phyloP scores from a whole-genome alignment of 2,329 filamentous ascomycete species.

The Exophiala phaeomuriformis region DNA sequence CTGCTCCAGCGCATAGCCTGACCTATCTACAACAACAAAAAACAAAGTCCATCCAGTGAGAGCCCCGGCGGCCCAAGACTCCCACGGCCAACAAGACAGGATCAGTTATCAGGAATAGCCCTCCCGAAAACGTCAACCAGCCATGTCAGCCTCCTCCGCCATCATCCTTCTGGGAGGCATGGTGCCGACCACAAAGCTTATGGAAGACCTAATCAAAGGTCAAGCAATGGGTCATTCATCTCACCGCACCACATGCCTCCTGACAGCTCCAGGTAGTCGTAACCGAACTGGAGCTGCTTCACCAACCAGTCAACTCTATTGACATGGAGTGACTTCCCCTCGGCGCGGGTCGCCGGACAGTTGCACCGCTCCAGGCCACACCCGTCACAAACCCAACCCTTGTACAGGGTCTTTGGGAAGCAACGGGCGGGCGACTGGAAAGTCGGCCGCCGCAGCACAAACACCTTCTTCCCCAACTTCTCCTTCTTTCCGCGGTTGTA shows the following conservation, averaged over 20 bases:
- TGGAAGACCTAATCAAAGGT: not conserved
- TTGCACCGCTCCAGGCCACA: not conserved
- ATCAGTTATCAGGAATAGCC: conserved; percentile 19
- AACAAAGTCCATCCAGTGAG: not conserved
- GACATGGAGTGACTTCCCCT: not conserved
- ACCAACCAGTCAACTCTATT: conserved; percentile 8
- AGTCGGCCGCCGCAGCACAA: not conserved
- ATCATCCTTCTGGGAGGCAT: not conserved
- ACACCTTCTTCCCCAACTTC: conserved; percentile 12
- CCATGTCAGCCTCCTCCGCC: not conserved
- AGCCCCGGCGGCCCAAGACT: conserved; percentile 12
- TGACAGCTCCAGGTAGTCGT: conserved; percentile 15
- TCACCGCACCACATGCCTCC: conserved; percentile 6
- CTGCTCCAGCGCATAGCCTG: conserved; percentile 9
- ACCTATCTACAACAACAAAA: not conserved
- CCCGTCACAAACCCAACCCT: conserved; percentile 1
- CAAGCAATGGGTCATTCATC: not conserved
- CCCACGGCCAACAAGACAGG: conserved; percentile 10
- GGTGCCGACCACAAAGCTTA: not conserved
- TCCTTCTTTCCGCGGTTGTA: not conserved
- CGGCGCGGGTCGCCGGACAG: not conserved
- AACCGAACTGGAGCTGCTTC: conserved; percentile 7
- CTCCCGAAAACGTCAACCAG: conserved; percentile 14
- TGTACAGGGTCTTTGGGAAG: not conserved
- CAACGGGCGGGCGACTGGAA: conserved; percentile 1